Conservation (phyloP, 352 stramenopile genomes). For the Phytophthora constricta region DNA sequence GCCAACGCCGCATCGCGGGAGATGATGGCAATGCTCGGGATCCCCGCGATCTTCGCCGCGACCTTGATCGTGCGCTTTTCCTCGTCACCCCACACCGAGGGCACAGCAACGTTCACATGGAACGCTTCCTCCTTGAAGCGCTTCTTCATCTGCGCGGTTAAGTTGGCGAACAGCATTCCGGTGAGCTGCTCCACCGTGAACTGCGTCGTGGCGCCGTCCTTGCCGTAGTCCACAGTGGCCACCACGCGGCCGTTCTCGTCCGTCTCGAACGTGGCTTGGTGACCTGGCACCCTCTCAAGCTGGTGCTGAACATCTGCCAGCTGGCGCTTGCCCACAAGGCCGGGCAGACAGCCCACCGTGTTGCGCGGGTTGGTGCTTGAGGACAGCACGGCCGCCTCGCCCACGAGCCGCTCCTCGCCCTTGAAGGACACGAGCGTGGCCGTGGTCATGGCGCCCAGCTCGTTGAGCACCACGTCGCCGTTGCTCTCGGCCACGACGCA, state of each 20-base stretch:
- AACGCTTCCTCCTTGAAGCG: slow-evolving; percentile 49
- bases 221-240: slow-evolving; percentile 72
- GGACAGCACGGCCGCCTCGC: slow-evolving; percentile 85
- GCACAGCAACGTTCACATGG: slow-evolving; percentile 74
- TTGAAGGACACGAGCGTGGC: slow-evolving; percentile 91
- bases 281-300: slow-evolving; percentile 49
- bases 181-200: slow-evolving; percentile 81
- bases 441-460: slow-evolving; percentile 89
- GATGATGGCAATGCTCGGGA: slow-evolving; percentile 58
- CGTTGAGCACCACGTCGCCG: slow-evolving; percentile 88
- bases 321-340: slow-evolving; percentile 67
- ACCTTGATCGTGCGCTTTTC: slow-evolving; percentile 58
- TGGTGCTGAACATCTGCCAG: slow-evolving; percentile 50
- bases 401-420: slow-evolving; percentile 81
- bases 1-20: slow-evolving; percentile 64
- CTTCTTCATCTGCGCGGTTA: slow-evolving; percentile 70
- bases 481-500: slow-evolving; percentile 74
- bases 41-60: slow-evolving; percentile 68
- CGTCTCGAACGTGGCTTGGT: slow-evolving; percentile 54
- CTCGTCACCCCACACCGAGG: slow-evolving; percentile 58
- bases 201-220: slow-evolving; percentile 38
- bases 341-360: slow-evolving; percentile 75
- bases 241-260: slow-evolving; percentile 42
- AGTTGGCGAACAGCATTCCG: slow-evolving; percentile 82
- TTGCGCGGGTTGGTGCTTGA: slow-evolving; percentile 87